Percentiles rank a stretch among this genome's conserved stretches.
phyloP scores from a whole-genome alignment of 305 asterid species.

The Fraxinus nigra region DNA sequence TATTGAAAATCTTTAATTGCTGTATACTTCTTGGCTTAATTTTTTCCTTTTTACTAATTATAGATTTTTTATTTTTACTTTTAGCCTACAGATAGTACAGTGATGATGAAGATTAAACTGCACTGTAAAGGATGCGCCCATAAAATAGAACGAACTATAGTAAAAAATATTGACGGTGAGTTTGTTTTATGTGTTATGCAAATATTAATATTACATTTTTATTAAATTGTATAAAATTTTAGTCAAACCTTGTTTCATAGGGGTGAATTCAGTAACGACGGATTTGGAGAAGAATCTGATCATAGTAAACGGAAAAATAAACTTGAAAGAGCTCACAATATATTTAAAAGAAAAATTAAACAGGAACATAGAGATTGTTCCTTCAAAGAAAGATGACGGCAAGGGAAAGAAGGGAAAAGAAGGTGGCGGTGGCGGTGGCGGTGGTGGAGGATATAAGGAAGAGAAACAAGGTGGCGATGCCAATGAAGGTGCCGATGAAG shows the following conservation, averaged over 20 bases:
- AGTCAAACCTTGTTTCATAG: slow-evolving; percentile 22
- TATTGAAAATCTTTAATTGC: neutral
- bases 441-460: neutral
- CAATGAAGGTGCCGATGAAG: neutral
- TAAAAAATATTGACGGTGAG: slow-evolving; percentile 57
- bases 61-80: neutral
- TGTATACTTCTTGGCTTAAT: neutral
- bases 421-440: neutral
- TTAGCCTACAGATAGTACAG: slow-evolving; percentile 49
- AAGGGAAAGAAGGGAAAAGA: slow-evolving; percentile 20
- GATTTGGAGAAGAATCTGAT: slow-evolving; percentile 56
- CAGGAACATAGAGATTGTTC: slow-evolving; percentile 42
- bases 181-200: slow-evolving; percentile 11
- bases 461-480: slow-evolving; percentile 17
- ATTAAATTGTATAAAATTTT: neutral
- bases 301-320: slow-evolving; percentile 59
- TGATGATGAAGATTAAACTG: slow-evolving; percentile 57
- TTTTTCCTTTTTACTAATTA: neutral
- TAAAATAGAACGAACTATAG: slow-evolving; percentile 55
- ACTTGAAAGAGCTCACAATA: slow-evolving; percentile 40
- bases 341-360: slow-evolving; percentile 53
- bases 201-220: neutral
- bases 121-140: slow-evolving; percentile 77
- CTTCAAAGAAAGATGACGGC: slow-evolving; percentile 32
- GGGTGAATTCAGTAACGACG: slow-evolving; percentile 43